Evolutionary conservation across 1,284 basidiomycete species (phyloP).

Genomic region (Salmacisia buchloeana): DNA sequence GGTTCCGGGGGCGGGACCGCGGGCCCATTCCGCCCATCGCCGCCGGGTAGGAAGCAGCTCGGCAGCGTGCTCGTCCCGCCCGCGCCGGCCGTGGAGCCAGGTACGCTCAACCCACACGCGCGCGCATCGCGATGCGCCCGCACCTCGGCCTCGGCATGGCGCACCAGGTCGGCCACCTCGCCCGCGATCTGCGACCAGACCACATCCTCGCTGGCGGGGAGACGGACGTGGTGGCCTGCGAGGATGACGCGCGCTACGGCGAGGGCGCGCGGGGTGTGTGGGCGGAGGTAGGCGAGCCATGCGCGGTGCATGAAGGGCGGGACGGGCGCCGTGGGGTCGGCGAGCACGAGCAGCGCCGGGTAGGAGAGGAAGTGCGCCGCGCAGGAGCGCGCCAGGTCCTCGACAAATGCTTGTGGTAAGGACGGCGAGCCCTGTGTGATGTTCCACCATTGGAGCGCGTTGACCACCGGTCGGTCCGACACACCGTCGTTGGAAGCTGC

Average conservation of each 20-base stretch:
- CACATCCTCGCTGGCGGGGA: slow-evolving; percentile 33
- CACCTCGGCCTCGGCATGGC: neutral
- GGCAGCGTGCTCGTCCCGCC: too few species aligned
- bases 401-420: neutral
- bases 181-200: slow-evolving; percentile 32
- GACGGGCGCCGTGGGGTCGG: slow-evolving; percentile 39
- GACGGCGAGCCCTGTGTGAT: slow-evolving; percentile 17
- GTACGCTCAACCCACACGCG: neutral
- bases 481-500: neutral
- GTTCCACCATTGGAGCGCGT: slow-evolving; percentile 31
- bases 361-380: slow-evolving; percentile 41
- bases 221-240: slow-evolving; percentile 35
- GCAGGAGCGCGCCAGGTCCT: slow-evolving; percentile 27
- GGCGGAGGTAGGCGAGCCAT: slow-evolving; percentile 38
- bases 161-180: slow-evolving; percentile 20
- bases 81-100: neutral
- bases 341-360: slow-evolving; percentile 39
- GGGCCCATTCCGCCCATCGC: neutral
- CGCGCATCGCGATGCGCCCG: neutral
- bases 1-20: neutral
- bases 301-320: slow-evolving; percentile 39
- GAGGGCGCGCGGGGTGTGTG: slow-evolving; percentile 24
- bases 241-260: slow-evolving; percentile 35
- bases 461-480: slow-evolving; percentile 3
- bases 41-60: too few species aligned